Evolutionary conservation across 768 basidiomycete genomes (phyloP).

Genomic region (Hemileccinum impolitum): DNA sequence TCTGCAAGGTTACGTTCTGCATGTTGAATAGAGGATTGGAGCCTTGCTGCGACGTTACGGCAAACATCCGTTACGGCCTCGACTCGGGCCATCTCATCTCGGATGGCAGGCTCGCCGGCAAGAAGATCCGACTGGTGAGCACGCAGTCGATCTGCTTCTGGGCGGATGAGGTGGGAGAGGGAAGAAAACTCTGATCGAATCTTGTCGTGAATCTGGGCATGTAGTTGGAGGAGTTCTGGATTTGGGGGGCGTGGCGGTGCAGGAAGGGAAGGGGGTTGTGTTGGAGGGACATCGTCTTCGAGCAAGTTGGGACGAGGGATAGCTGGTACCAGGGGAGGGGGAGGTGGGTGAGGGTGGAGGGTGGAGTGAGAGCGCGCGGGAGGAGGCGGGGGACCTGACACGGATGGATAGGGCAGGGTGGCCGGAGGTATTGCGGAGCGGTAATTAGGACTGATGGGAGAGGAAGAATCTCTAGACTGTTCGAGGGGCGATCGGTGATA

Average conservation of each 20-base stretch:
- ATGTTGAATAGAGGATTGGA: constrained; percentile 57
- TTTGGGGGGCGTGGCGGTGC: constrained; percentile 84
- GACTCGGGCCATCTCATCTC: constrained; percentile 93
- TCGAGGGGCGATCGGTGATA: constrained; percentile 23
- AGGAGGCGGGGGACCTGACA: constrained; percentile 25
- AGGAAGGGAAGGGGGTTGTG: constrained; percentile 25
- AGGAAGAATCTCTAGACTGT: constrained; percentile 18
- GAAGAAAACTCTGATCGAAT: constrained; percentile 68
- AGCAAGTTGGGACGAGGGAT: constrained; percentile 52
- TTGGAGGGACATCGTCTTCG: constrained; percentile 50
- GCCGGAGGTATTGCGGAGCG: constrained; percentile 26
- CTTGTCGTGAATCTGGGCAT: constrained; percentile 73
- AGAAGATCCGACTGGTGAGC: constrained; percentile 82
- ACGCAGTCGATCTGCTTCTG: constrained; percentile 72
- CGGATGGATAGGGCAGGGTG: constrained; percentile 25
- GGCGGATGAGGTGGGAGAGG: constrained; percentile 57
- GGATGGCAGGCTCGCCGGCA: constrained; percentile 88
- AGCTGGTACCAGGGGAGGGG: constrained; percentile 20
- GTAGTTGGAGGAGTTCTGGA: constrained; percentile 82
- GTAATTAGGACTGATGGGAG: constrained; percentile 22
- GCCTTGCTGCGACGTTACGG: constrained; percentile 65
- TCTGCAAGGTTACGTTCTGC: constrained; percentile 76
- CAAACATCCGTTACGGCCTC: constrained; percentile 94
- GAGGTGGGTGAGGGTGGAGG: constrained; percentile 16
- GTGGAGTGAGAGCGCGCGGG: constrained; percentile 24